Conservation (phyloP, 2,329 filamentous ascomycete genomes). For the Fusarium foetens region DNA sequence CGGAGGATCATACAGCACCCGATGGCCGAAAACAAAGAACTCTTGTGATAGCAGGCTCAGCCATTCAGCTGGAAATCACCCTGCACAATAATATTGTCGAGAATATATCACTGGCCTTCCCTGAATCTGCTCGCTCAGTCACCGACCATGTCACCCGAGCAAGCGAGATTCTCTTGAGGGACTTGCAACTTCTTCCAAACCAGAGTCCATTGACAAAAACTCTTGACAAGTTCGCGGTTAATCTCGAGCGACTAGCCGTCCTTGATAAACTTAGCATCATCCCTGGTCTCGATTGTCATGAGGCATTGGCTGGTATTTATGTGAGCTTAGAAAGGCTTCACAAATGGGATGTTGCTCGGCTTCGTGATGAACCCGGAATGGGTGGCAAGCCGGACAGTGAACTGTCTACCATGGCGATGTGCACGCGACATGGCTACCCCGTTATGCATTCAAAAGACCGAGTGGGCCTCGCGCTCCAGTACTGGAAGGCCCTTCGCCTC, state of each 20-base stretch:
- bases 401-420: conserved; percentile 69
- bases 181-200: conserved; percentile 68
- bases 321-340: conserved; percentile 76
- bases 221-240: conserved; percentile 75
- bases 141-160: conserved; percentile 70
- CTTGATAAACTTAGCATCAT: conserved; percentile 77
- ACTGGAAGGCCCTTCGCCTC: conserved; percentile 75
- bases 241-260: conserved; percentile 74
- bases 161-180: conserved; percentile 71
- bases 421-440: conserved; percentile 75
- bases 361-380: conserved; percentile 61
- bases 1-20: conserved; percentile 62
- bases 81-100: conserved; percentile 71
- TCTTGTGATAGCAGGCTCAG: conserved; percentile 70
- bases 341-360: conserved; percentile 72
- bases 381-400: conserved; percentile 59
- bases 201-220: conserved; percentile 76
- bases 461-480: conserved; percentile 78
- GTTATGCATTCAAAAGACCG: conserved; percentile 74
- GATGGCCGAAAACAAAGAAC: conserved; percentile 62
- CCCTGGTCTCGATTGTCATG: conserved; percentile 78
- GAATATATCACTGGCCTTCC: conserved; percentile 71
- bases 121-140: conserved; percentile 67
- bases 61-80: conserved; percentile 69
- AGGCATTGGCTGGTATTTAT: conserved; percentile 79